A percentile compares a stretch with the other conserved stretches of the same genome.
Conservation (phyloP, 2,329 filamentous ascomycete species). For the Clathrospora elynae region DNA sequence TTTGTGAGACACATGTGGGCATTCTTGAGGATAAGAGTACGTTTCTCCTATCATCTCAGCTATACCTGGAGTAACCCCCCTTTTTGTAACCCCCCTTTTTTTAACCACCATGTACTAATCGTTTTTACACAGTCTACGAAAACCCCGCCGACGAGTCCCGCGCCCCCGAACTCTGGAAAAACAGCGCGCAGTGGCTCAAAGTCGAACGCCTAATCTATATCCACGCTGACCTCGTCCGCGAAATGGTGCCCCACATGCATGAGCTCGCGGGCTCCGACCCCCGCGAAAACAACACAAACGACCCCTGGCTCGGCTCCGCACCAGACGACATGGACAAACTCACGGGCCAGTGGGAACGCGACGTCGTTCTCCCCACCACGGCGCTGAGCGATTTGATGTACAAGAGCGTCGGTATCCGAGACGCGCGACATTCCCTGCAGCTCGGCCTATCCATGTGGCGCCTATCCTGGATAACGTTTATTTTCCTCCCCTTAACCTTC, state of each 20-base stretch:
- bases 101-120: slow-evolving; percentile 1
- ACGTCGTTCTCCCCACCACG: slow-evolving; percentile 57
- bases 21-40: slow-evolving; percentile 49
- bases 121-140: slow-evolving; percentile 52
- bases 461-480: slow-evolving; percentile 73
- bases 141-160: slow-evolving; percentile 59
- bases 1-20: slow-evolving; percentile 56
- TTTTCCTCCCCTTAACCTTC: slow-evolving; percentile 67
- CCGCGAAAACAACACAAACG: slow-evolving; percentile 32
- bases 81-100: too few relatives aligned
- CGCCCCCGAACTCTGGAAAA: slow-evolving; percentile 59
- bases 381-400: slow-evolving; percentile 59
- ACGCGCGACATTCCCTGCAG: slow-evolving; percentile 56
- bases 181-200: slow-evolving; percentile 58
- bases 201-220: slow-evolving; percentile 58
- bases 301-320: slow-evolving; percentile 50
- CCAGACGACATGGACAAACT: slow-evolving; percentile 54
- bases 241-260: slow-evolving; percentile 52
- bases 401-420: slow-evolving; percentile 59
- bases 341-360: slow-evolving; percentile 56
- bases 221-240: slow-evolving; percentile 55
- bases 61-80: too few relatives aligned
- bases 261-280: slow-evolving; percentile 48
- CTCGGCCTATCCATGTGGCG: slow-evolving; percentile 59
- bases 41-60: neutral